phyloP scores from a whole-genome alignment of 176 grass and related monocot genomes.

The Oryza nivara region DNA sequence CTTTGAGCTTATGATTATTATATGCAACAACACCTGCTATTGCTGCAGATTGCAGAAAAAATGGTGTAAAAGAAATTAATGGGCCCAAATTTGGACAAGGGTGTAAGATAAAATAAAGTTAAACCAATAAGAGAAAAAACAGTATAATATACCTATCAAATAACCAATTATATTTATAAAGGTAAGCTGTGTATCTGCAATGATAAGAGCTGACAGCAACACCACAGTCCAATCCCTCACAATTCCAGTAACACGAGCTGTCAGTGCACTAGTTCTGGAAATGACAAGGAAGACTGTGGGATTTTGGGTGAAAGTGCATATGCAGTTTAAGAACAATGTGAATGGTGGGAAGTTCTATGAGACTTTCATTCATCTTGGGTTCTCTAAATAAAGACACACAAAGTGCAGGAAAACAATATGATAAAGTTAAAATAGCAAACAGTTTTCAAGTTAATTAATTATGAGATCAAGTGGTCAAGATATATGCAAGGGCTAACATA shows the following conservation, averaged over 20 bases:
- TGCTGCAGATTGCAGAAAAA: conserved; percentile 58
- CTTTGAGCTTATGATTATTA: conserved; percentile 89
- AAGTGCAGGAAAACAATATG: conserved; percentile 50
- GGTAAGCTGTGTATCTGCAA: conserved; percentile 91
- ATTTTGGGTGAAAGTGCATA: conserved; percentile 93
- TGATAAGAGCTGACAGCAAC: conserved; percentile 84
- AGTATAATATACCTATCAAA: conserved; percentile 60
- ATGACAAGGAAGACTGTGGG: conserved; percentile 97
- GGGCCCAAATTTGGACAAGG: background rate
- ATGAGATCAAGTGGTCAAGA: background rate
- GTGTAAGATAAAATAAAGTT: background rate
- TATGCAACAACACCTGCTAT: conserved; percentile 91
- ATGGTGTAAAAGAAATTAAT: no score
- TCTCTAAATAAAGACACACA: conserved; percentile 97
- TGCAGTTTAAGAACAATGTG: conserved; percentile 84
- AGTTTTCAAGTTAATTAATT: background rate
- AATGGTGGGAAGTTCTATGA: conserved; percentile 90
- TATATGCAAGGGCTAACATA: conserved; percentile 99
- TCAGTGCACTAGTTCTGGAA: conserved; percentile 90
- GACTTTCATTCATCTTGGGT: conserved; percentile 92
- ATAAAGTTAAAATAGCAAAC: background rate
- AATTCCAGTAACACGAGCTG: conserved; percentile 91
- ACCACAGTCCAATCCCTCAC: conserved; percentile 96
- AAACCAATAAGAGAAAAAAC: conserved; percentile 29
- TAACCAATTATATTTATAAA: conserved; percentile 93